Base-by-base conservation (phyloP, 2,329 filamentous ascomycete species). In the Botryosphaeria dothidea region DNA sequence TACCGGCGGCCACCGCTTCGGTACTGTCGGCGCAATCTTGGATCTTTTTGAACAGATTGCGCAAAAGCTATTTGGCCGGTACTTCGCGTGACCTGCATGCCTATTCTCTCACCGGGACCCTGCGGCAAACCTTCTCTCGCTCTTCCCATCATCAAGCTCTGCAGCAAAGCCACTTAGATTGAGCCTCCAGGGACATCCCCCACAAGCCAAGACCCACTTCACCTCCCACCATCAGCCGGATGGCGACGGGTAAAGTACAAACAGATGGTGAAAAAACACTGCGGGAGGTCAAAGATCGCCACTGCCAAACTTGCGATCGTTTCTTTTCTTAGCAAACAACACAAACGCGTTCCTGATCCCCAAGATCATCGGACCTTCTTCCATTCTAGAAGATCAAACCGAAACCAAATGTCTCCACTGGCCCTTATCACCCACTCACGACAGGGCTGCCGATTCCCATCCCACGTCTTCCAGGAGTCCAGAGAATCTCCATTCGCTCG, bases 271-370 rank as follows among this genome's bases (percentile, higher is more conserved):
- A 31, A 31, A 7, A 1, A 34, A 46, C n/a, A 46, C 38, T 34
- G 15, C 15, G n/a, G 49, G 19, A 43, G 31, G 6, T 25, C 19
- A 21, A 21, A 17, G 56, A 46, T 58, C 56, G 25, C 21, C 41
- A 21, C 21, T 36, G 38, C 17, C 11, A 27, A 34, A 17, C 38
- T 13, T 17, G 38, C 38, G 15, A 34, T 27, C 34, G 25, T 49
- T 29, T 49, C 54, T 58, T 58, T 58, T 58, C 54, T 58, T 58
- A 58, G 54, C 25, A 58, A 29, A 31, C n/a, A 25, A 41, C 13
- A 31, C n/a, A 52, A 21, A 52, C 29, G 15, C 17, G 8, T 38
- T 23, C 34, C 27, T 9, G 19, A 4, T 34, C 31, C 45, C 21
- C 45, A 48, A 11, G 45, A 25, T 48, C 19, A 25, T 25, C 45